Conservation (phyloP, 1,284 basidiomycete species). For the Ceratobasidium sp. region DNA sequence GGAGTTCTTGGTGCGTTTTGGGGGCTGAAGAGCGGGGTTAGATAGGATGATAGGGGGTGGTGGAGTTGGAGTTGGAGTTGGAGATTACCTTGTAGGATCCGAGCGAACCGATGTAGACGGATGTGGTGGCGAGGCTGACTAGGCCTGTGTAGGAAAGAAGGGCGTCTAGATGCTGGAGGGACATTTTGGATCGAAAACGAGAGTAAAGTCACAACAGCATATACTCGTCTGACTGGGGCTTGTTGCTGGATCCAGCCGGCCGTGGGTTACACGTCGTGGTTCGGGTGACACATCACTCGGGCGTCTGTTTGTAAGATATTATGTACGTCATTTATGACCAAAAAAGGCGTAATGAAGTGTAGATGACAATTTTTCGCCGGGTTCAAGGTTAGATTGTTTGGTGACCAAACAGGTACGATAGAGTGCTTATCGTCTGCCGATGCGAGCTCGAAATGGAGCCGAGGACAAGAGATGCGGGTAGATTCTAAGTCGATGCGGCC, state of each 20-base stretch:
- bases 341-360: too few relatives aligned
- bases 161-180: slow-evolving; percentile 18
- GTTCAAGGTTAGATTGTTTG: too few relatives aligned
- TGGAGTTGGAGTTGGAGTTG: slow-evolving; percentile 55
- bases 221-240: slow-evolving; percentile 2
- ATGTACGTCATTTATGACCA: too few relatives aligned
- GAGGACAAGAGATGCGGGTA: too few relatives aligned
- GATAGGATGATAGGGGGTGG: slow-evolving; percentile 2
- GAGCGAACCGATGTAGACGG: slow-evolving; percentile 76
- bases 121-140: slow-evolving; percentile 69
- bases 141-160: slow-evolving; percentile 69
- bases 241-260: neutral
- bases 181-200: too few relatives aligned
- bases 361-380: too few relatives aligned
- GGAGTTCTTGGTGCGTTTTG: slow-evolving; percentile 53
- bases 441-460: too few relatives aligned
- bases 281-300: neutral
- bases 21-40: slow-evolving; percentile 47
- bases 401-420: too few relatives aligned
- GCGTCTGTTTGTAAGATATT: too few relatives aligned
- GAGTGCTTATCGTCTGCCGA: too few relatives aligned
- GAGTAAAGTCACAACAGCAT: neutral
- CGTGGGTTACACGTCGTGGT: too few relatives aligned
- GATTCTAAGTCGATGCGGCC: too few relatives aligned
- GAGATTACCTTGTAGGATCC: slow-evolving; percentile 78